phyloP scores from a whole-genome alignment of 2,329 filamentous ascomycete genomes.

The Graphilbum sp. region DNA sequence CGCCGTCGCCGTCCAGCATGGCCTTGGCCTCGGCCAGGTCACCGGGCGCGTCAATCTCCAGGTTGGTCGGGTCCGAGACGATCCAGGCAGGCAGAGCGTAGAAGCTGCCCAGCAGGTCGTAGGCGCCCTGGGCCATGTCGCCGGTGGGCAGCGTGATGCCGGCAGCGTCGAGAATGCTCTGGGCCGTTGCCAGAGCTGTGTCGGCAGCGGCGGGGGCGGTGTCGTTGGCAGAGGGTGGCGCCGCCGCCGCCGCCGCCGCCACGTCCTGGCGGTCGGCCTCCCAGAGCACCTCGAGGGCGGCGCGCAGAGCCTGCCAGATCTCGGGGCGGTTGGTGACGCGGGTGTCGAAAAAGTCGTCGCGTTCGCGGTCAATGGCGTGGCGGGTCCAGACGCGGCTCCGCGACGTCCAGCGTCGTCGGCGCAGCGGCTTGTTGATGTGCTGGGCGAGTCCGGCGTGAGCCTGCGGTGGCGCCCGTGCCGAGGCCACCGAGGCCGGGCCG shows the following conservation, averaged over 20 bases:
- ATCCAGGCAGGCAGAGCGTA: slow-evolving; percentile 55
- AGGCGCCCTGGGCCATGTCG: slow-evolving; percentile 53
- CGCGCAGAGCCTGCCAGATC: slow-evolving; percentile 62
- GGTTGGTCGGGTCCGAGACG: slow-evolving; percentile 49
- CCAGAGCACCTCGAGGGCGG: slow-evolving; percentile 53
- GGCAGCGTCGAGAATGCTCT: slow-evolving; percentile 63
- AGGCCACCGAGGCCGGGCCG: not conserved
- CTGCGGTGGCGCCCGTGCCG: no score
- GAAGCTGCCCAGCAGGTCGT: slow-evolving; percentile 53
- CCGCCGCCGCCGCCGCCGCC: not conserved
- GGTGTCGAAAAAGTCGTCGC: slow-evolving; percentile 80
- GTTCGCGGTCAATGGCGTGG: slow-evolving; percentile 50
- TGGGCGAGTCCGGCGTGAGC: slow-evolving; percentile 27
- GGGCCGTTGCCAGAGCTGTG: slow-evolving; percentile 46
- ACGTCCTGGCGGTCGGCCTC: slow-evolving; percentile 18
- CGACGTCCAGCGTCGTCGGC: slow-evolving; percentile 48
- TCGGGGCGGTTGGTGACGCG: slow-evolving; percentile 61
- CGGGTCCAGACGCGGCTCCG: slow-evolving; percentile 52
- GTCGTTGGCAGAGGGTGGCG: slow-evolving; percentile 3
- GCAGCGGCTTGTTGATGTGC: slow-evolving; percentile 55
- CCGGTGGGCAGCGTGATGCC: slow-evolving; percentile 62
- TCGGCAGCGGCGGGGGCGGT: slow-evolving; percentile 10
- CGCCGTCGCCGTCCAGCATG: slow-evolving; percentile 13
- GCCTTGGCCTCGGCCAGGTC: slow-evolving; percentile 13
- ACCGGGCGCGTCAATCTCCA: slow-evolving; percentile 16